Percentiles rank a stretch among this genome's conserved stretches.
These are phyloP conservation scores for Diplodia seriata DNA, from an alignment of 2,329 filamentous ascomycete species.

Conservation along the genomic window DNA sequence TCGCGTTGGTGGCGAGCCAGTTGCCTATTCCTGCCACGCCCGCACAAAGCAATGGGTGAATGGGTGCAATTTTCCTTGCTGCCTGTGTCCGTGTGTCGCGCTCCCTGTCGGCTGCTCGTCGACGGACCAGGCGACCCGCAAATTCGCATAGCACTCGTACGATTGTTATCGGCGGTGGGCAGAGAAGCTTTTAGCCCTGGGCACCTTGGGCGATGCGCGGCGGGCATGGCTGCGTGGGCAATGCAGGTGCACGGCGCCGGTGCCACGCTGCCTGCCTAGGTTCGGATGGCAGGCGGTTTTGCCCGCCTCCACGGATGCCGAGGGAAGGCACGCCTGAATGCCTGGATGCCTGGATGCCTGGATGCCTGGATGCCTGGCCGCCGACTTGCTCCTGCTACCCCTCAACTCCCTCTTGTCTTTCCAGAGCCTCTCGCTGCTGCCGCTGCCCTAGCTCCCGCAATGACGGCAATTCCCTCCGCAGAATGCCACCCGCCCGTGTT, in stretches of 20 bases:
- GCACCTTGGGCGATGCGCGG: slow-evolving; percentile 5
- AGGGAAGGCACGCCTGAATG: not conserved
- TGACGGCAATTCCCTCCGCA: not conserved
- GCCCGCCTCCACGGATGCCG: not conserved
- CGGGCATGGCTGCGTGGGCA: slow-evolving; percentile 4
- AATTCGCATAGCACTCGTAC: slow-evolving; percentile 19
- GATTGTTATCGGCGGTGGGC: slow-evolving; percentile 4
- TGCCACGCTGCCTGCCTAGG: not conserved
- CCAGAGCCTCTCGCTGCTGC: not conserved
- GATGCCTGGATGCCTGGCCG: slow-evolving; percentile 11
- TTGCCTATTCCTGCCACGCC: too few relatives aligned
- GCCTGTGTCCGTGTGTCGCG: too few relatives aligned
- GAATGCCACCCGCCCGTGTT: not conserved
- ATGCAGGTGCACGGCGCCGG: too few relatives aligned
- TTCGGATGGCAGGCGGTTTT: not conserved
- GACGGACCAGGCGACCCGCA: slow-evolving; percentile 10
- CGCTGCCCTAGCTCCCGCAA: not conserved
- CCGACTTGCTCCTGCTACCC: not conserved
- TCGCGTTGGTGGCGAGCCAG: too few relatives aligned
- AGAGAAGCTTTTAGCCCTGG: not conserved
- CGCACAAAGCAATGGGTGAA: too few relatives aligned
- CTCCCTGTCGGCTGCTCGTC: too few relatives aligned
- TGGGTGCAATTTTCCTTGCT: too few relatives aligned
- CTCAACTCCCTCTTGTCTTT: not conserved
- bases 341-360: slow-evolving; percentile 7